Evolutionary conservation across 2,329 filamentous ascomycete genomes (phyloP).

Genomic region (Fusarium kyushuense): DNA sequence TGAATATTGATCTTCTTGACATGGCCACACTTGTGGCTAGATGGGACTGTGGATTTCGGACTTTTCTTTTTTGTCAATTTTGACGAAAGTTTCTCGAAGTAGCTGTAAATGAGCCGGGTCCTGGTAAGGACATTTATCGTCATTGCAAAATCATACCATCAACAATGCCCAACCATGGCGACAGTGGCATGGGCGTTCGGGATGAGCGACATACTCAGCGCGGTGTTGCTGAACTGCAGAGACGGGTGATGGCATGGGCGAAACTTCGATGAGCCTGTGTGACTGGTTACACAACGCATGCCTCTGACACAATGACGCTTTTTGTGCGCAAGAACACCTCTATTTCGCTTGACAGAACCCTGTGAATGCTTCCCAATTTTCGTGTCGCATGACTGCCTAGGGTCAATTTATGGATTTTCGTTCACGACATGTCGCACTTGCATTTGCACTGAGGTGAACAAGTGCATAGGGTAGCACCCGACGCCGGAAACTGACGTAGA

Average conservation of each 20-base stretch:
- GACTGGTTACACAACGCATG: slow-evolving; percentile 20
- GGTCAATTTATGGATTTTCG: background rate
- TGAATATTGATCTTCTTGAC: background rate
- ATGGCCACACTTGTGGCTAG: slow-evolving; percentile 9
- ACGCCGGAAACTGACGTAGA: background rate
- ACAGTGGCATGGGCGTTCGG: background rate
- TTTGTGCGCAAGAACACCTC: background rate
- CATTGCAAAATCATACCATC: background rate
- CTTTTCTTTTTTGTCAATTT: background rate
- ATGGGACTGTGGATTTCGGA: background rate
- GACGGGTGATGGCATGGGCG: slow-evolving; percentile 41
- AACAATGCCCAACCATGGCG: background rate
- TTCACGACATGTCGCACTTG: slow-evolving; percentile 6
- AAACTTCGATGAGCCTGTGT: slow-evolving; percentile 36
- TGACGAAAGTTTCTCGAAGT: background rate
- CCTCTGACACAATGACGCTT: slow-evolving; percentile 12
- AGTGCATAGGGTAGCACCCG: background rate
- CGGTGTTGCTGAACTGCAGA: slow-evolving; percentile 21
- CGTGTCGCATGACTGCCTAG: background rate
- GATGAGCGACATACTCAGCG: slow-evolving; percentile 2
- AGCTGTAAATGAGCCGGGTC: background rate
- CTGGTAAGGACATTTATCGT: background rate
- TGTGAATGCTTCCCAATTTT: background rate
- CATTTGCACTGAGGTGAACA: background rate
- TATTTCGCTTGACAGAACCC: background rate